Evolutionary conservation across 208 protist genomes (phyloP), one percentile per base, ranked within the genome.

Genomic region (Acanthamoeba sp.): DNA sequence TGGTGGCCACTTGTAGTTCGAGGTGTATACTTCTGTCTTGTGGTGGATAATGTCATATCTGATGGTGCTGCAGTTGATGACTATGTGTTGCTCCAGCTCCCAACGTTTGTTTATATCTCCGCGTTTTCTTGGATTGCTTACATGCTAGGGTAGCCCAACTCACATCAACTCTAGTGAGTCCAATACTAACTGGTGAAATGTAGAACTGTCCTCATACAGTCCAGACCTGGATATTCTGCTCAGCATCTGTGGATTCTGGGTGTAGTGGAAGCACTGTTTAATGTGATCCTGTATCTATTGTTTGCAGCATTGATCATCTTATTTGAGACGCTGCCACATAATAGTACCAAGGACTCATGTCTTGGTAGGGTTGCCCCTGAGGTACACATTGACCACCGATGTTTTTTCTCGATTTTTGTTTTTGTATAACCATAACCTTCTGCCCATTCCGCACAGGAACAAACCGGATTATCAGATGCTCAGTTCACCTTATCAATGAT

Each of bases 61-160:
- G 66, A 76, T 76, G 66, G 32, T 16, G 9, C 66, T 4, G 36
- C 66, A 36, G 36, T 40, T 27, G 32, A 5, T 0, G 66, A 76
- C 24, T 76, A 76, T 24, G 36, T 76, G 1, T n/a, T 76, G 36
- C 32, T 76, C 18, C 66, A 76, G 36, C 32, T 76, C 12, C 66
- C 66, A 2, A 76, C 66, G 3, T 76, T 76, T 42, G 66, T 76
- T 0, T 76, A 76, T 0, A 76, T 76, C 2, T 42, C 66, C 2
- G 66, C 66, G 2, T 76, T 76, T 36, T 76, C 66, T 6, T 76
- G 66, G 66, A 76, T 76, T 42, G 66, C 66, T 5, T 76, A 76
- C 4, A 76, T 76, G 66, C 16, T 76, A 0, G n/a, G 66, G 66
- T 76, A 40, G 5, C 20, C 20, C 50, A n/a, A n/a, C 22, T n/a